phyloP scores from a whole-genome alignment of 2,329 filamentous ascomycete species.

The Cladosporium austrohemisphaericum region DNA sequence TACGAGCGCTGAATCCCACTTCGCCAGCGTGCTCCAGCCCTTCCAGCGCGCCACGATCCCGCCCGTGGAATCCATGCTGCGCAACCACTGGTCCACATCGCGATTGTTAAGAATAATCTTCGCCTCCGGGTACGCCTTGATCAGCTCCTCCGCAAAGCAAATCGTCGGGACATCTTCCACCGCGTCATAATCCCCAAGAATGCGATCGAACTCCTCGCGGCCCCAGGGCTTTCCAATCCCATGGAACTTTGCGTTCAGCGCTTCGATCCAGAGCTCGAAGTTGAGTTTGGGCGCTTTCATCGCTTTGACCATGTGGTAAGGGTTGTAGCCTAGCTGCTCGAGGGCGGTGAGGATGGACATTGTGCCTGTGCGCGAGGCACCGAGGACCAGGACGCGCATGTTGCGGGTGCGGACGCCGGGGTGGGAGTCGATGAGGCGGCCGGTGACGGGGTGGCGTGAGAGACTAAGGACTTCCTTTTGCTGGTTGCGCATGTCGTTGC shows the following conservation, averaged over 20 bases:
- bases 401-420: slow-evolving; percentile 17
- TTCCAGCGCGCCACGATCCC: slow-evolving; percentile 14
- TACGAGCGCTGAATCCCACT: slow-evolving; percentile 13
- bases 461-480: slow-evolving; percentile 15
- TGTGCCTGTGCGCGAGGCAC: slow-evolving; percentile 26
- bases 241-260: slow-evolving; percentile 20
- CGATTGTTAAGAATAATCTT: slow-evolving; percentile 49
- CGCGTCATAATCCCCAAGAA: slow-evolving; percentile 56
- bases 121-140: slow-evolving; percentile 23
- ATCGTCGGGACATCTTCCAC: slow-evolving; percentile 17
- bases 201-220: slow-evolving; percentile 15
- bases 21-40: slow-evolving; percentile 16
- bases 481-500: slow-evolving; percentile 12
- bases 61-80: slow-evolving; percentile 11
- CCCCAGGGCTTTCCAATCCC: slow-evolving; percentile 19
- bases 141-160: slow-evolving; percentile 21
- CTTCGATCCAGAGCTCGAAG: slow-evolving; percentile 21
- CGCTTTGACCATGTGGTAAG: slow-evolving; percentile 24
- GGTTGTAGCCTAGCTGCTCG: slow-evolving; percentile 20
- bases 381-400: slow-evolving; percentile 25
- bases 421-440: slow-evolving; percentile 15
- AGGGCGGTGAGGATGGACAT: slow-evolving; percentile 22
- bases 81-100: slow-evolving; percentile 42
- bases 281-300: slow-evolving; percentile 17
- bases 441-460: slow-evolving; percentile 18